Percentiles rank a stretch among this genome's conserved stretches.
These are phyloP conservation scores for Sugiyamaella japonica DNA, from an alignment of 1,139 yeast species.

Conservation along the genomic window DNA sequence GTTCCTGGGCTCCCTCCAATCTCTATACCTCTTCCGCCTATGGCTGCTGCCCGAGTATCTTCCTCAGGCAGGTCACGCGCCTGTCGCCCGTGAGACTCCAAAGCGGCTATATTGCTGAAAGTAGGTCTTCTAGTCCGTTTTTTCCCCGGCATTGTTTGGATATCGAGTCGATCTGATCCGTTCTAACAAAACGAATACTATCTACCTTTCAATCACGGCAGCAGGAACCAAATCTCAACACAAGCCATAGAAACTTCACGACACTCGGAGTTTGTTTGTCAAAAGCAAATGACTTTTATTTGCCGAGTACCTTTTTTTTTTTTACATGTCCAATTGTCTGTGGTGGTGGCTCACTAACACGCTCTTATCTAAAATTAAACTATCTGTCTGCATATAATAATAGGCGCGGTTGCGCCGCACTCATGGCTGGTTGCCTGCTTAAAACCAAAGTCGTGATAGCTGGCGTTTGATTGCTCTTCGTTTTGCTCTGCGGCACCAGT, in stretches of 20 bases:
- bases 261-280: too few species aligned
- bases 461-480: not conserved
- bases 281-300: too few species aligned
- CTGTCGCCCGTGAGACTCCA: constrained; percentile 30
- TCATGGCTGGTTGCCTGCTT: too few species aligned
- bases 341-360: not conserved
- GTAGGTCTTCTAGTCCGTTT: constrained; percentile 25
- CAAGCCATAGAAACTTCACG: too few species aligned
- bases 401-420: not conserved
- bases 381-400: not conserved
- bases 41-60: not conserved
- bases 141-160: constrained; percentile 9
- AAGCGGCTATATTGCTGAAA: constrained; percentile 28
- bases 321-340: not conserved
- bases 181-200: too few species aligned
- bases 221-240: too few species aligned
- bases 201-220: not conserved
- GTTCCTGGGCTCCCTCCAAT: not conserved
- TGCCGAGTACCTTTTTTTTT: too few species aligned
- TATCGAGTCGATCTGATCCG: too few species aligned
- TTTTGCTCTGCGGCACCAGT: not conserved
- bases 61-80: constrained; percentile 4
- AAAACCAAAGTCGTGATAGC: too few species aligned
- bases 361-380: not conserved
- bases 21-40: not conserved